Evolutionary conservation across 2,329 filamentous ascomycete species (phyloP).

Genomic region (Diaporthe sp.): DNA sequence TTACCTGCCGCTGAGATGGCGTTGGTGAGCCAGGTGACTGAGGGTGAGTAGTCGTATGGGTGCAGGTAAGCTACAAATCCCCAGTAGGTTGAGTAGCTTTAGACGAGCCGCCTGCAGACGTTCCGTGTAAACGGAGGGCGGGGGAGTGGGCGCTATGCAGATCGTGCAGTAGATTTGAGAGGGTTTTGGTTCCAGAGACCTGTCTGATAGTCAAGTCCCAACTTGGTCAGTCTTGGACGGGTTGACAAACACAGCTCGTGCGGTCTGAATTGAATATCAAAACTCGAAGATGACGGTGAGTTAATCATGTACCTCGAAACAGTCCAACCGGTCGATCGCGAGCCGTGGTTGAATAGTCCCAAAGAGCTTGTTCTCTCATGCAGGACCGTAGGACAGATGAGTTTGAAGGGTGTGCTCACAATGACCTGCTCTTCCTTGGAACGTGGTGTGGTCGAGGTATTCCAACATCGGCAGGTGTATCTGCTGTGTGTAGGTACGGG

Average conservation of each 20-base stretch:
- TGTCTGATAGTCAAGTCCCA: background rate
- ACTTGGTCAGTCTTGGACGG: background rate
- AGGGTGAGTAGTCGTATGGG: constrained; percentile 3
- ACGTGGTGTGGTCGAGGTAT: constrained; percentile 25
- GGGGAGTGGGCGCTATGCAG: background rate
- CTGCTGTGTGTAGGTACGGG: constrained; percentile 11
- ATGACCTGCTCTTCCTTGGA: background rate
- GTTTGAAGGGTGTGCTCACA: background rate
- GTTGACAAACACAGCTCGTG: background rate
- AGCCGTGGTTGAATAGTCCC: background rate
- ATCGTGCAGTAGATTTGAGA: background rate
- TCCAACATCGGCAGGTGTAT: background rate
- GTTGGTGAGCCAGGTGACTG: constrained; percentile 19
- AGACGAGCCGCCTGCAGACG: constrained; percentile 7
- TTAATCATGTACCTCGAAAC: background rate
- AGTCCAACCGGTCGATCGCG: background rate
- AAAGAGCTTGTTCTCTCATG: background rate
- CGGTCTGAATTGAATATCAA: background rate
- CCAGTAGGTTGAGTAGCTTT: constrained; percentile 8
- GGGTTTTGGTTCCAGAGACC: background rate
- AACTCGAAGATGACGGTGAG: background rate
- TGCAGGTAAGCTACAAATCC: constrained; percentile 13
- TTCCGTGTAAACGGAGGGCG: background rate
- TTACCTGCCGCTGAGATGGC: constrained; percentile 4
- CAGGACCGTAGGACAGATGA: background rate